These are phyloP conservation scores for Lecanoromycetidae sp. DNA, from an alignment of 2,329 filamentous ascomycete species.

Conservation along the genomic window DNA sequence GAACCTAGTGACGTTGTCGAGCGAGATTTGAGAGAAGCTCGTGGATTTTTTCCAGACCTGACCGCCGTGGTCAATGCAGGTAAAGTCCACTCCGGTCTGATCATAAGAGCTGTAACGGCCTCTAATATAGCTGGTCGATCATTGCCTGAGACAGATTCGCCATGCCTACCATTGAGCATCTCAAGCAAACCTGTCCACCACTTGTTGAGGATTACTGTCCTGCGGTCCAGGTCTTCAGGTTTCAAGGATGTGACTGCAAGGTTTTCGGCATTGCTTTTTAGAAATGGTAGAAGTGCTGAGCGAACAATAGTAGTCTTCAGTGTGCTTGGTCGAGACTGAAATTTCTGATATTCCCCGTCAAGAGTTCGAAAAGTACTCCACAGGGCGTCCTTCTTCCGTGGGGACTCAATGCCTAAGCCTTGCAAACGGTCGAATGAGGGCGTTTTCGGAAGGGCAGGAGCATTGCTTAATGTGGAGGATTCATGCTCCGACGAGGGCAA, in stretches of 20 bases:
- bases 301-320: conserved; percentile 68
- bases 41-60: conserved; percentile 31
- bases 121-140: conserved; percentile 73
- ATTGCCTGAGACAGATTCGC: conserved; percentile 68
- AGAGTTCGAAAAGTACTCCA: conserved; percentile 57
- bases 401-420: conserved; percentile 24
- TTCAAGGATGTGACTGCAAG: conserved; percentile 52
- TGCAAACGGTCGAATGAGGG: conserved; percentile 27
- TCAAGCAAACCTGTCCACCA: conserved; percentile 83
- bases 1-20: conserved; percentile 49
- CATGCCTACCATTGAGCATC: conserved; percentile 62
- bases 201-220: conserved; percentile 68
- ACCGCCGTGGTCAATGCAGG: conserved; percentile 53
- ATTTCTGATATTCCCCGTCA: conserved; percentile 60
- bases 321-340: conserved; percentile 59
- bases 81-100: conserved; percentile 73
- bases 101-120: conserved; percentile 69
- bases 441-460: conserved; percentile 35
- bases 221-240: conserved; percentile 72
- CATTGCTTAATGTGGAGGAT: conserved; percentile 34
- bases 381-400: conserved; percentile 56
- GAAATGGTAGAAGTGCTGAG: conserved; percentile 60
- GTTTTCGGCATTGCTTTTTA: conserved; percentile 57
- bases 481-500: conserved; percentile 27
- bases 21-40: conserved; percentile 35